A percentile compares a stretch with the other conserved stretches of the same genome.
These are phyloP conservation scores for Lentinula lateritia DNA, from an alignment of 768 basidiomycete species.

Conservation along the genomic window DNA sequence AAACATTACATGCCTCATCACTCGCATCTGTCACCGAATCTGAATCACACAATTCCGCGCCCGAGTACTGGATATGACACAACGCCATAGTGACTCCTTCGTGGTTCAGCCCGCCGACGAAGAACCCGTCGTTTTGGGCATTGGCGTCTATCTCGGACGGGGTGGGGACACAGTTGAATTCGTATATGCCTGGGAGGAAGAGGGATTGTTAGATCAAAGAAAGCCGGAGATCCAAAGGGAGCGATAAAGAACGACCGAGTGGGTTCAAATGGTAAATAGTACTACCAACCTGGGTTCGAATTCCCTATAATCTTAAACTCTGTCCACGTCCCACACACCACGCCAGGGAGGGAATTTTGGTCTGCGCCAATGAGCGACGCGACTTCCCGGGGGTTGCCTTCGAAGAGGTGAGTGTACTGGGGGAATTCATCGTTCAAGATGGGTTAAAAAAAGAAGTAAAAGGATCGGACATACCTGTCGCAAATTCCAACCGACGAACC, in stretches of 20 bases:
- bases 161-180: neutral
- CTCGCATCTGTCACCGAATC: neutral
- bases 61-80: neutral
- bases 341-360: neutral
- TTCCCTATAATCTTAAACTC: neutral
- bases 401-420: neutral
- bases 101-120: neutral
- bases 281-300: neutral
- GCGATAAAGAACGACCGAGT: no score
- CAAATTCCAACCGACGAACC: neutral
- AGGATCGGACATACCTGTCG: neutral
- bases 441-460: neutral
- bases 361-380: neutral
- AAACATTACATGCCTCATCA: neutral
- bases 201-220: neutral
- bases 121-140: neutral
- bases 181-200: neutral
- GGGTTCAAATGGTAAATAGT: no score
- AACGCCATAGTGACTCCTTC: neutral
- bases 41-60: neutral
- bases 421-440: neutral
- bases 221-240: no score
- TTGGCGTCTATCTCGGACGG: neutral
- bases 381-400: neutral
- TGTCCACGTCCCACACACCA: neutral